Percentiles rank a stretch among this genome's conserved stretches.
Conservation (phyloP, 495 filamentous ascomycete species). For the Penicillium bialowiezense region DNA sequence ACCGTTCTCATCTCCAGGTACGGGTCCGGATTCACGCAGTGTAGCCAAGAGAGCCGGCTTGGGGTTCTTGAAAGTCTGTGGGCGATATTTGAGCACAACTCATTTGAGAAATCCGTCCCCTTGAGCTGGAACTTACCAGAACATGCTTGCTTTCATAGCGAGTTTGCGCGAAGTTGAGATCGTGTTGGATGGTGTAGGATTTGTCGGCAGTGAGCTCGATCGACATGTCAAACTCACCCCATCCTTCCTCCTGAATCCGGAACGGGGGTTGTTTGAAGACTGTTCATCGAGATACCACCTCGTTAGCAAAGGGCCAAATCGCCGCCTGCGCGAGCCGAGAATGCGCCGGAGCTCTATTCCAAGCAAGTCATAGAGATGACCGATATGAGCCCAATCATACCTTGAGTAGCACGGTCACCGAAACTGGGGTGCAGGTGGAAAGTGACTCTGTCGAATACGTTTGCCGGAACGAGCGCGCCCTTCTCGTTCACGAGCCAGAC, state of each 20-base stretch:
- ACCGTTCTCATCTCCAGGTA: slow-evolving; percentile 72
- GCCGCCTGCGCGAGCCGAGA: background rate
- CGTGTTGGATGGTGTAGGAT: slow-evolving; percentile 76
- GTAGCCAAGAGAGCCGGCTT: slow-evolving; percentile 71
- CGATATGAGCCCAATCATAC: slow-evolving; percentile 48
- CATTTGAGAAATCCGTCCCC: too few relatives aligned
- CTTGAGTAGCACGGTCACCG: slow-evolving; percentile 70
- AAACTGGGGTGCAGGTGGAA: slow-evolving; percentile 96
- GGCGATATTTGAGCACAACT: background rate
- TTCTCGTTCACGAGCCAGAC: slow-evolving; percentile 58
- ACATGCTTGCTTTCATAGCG: slow-evolving; percentile 82
- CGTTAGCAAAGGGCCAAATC: background rate
- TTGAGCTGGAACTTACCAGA: slow-evolving; percentile 53
- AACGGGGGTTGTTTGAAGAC: slow-evolving; percentile 83
- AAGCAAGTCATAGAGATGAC: background rate
- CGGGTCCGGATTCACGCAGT: slow-evolving; percentile 77
- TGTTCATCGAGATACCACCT: slow-evolving; percentile 31
- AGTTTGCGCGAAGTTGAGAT: slow-evolving; percentile 82
- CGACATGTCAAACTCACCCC: slow-evolving; percentile 98
- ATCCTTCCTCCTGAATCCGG: slow-evolving; percentile 86
- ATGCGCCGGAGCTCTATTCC: background rate
- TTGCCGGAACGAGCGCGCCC: slow-evolving; percentile 70
- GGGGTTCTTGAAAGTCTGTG: slow-evolving; percentile 84
- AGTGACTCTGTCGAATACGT: slow-evolving; percentile 81
- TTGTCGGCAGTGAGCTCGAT: slow-evolving; percentile 81